Evolutionary conservation across 176 grass and related monocot genomes (phyloP).

Genomic region (Rhynchospora breviuscula): DNA sequence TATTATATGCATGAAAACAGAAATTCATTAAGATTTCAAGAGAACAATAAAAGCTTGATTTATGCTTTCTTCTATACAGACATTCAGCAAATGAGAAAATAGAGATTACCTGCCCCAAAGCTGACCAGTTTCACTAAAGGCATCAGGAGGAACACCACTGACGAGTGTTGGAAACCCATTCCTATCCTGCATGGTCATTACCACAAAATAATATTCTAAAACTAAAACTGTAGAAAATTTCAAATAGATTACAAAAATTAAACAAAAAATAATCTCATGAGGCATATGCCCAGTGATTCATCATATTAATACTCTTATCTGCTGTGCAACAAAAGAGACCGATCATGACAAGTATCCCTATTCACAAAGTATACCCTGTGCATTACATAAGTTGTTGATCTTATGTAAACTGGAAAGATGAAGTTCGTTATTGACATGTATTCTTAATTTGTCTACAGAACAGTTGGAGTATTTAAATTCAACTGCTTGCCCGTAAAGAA

Average conservation of each 20-base stretch:
- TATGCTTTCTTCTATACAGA: not conserved
- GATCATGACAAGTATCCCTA: not conserved
- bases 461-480: not conserved
- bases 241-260: constrained; percentile 11
- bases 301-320: not conserved
- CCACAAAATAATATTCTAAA: constrained; percentile 12
- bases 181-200: constrained; percentile 59
- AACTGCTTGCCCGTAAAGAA: not conserved
- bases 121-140: constrained; percentile 93
- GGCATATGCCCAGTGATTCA: constrained; percentile 9
- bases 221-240: constrained; percentile 1
- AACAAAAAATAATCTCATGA: not conserved
- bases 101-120: constrained; percentile 73
- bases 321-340: not conserved
- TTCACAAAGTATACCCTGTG: not conserved
- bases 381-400: not conserved
- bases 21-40: not conserved
- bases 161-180: constrained; percentile 87
- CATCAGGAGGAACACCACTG: constrained; percentile 93
- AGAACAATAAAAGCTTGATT: not conserved
- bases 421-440: not conserved
- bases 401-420: not conserved
- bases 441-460: not conserved
- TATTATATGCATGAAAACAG: not conserved
- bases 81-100: not conserved